Evolutionary conservation across 2,329 filamentous ascomycete genomes (phyloP).

Genomic region (Penicillium janthinellum): DNA sequence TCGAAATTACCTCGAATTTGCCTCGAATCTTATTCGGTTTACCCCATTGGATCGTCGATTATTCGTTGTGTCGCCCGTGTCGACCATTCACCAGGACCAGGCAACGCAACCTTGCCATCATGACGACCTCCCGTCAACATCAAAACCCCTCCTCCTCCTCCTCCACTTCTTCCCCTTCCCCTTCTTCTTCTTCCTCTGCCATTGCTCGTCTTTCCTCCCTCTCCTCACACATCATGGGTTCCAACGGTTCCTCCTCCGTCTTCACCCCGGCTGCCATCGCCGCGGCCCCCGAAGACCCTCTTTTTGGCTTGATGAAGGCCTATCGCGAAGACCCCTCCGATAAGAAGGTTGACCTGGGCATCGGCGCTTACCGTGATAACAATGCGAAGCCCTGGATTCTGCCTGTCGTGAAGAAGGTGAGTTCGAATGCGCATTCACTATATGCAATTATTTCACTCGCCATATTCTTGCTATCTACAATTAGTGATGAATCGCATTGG

Average conservation of each 20-base stretch:
- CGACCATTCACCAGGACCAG: background rate
- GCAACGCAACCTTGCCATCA: conserved; percentile 15
- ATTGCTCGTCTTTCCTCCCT: conserved; percentile 38
- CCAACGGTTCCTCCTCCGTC: conserved; percentile 58
- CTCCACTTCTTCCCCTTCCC: conserved; percentile 25
- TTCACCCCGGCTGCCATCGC: conserved; percentile 79
- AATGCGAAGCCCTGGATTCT: conserved; percentile 97
- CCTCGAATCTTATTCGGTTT: background rate
- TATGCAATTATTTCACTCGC: background rate
- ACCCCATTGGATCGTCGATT: background rate
- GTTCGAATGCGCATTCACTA: conserved; percentile 1
- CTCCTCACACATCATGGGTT: conserved; percentile 65
- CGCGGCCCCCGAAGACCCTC: conserved; percentile 88
- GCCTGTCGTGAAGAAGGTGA: conserved; percentile 92
- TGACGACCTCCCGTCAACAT: conserved; percentile 21
- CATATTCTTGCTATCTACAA: background rate
- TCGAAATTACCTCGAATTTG: too few species aligned
- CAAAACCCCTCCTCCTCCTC: conserved; percentile 17
- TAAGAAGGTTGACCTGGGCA: conserved; percentile 90
- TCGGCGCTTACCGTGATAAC: conserved; percentile 94
- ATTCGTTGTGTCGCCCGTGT: background rate
- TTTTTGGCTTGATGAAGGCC: conserved; percentile 89
- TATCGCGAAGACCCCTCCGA: conserved; percentile 74
- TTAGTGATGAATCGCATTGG: background rate
- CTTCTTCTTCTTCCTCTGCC: conserved; percentile 17